Conservation (phyloP, 2,329 filamentous ascomycete species). For the Chaetomium sp. region DNA sequence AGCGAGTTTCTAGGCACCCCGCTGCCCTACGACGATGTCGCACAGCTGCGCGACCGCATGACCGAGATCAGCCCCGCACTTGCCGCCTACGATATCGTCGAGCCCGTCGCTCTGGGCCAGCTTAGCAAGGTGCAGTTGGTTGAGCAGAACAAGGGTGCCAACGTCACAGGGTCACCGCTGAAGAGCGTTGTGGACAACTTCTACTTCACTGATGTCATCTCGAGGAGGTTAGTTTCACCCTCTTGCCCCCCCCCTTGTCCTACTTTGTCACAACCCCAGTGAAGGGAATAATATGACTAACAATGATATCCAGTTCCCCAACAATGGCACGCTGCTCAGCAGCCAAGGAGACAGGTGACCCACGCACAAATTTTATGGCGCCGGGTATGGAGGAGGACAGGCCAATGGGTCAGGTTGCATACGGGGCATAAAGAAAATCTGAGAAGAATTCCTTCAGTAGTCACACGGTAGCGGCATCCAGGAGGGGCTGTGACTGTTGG, state of each 20-base stretch:
- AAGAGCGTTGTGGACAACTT: conserved; percentile 91
- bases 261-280: not conserved
- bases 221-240: conserved; percentile 67
- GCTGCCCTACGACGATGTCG: conserved; percentile 88
- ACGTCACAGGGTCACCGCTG: conserved; percentile 64
- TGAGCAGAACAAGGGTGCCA: conserved; percentile 88
- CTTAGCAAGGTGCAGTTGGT: conserved; percentile 92
- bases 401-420: conserved; percentile 55
- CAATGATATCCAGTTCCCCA: conserved; percentile 60
- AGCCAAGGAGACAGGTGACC: conserved; percentile 76
- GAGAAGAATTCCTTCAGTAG: not conserved
- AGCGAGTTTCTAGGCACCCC: conserved; percentile 86
- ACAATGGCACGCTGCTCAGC: conserved; percentile 98
- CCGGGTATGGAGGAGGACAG: conserved; percentile 59
- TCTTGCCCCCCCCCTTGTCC: not conserved
- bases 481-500: not conserved
- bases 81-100: conserved; percentile 82
- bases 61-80: conserved; percentile 88
- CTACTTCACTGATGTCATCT: conserved; percentile 96
- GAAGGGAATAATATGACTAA: not conserved
- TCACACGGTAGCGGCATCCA: no score
- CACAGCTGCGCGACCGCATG: conserved; percentile 86
- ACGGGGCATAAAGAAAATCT: conserved; percentile 40
- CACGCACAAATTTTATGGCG: conserved; percentile 73
- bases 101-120: conserved; percentile 65